These are phyloP conservation scores for Fomitopsis palustris DNA, from an alignment of 1,284 basidiomycete species.

Conservation along the genomic window DNA sequence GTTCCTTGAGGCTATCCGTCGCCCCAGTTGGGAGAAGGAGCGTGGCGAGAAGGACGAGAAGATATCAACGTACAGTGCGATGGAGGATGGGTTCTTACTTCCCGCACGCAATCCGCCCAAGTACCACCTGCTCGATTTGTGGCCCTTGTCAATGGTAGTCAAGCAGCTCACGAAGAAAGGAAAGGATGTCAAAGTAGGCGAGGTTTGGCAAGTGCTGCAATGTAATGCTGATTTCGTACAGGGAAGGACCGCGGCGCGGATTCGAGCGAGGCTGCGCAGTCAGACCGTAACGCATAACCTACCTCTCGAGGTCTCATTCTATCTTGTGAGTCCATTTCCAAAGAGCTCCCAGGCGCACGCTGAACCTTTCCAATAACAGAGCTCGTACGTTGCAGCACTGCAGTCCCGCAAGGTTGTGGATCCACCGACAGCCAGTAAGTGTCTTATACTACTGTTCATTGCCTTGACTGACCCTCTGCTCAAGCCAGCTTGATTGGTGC, in stretches of 20 bases:
- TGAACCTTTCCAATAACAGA: constrained; percentile 34
- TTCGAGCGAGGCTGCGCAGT: constrained; percentile 46
- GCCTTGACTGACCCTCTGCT: background rate
- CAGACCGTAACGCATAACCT: constrained; percentile 59
- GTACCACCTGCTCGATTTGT: constrained; percentile 62
- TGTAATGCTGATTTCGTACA: background rate
- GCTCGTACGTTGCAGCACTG: constrained; percentile 61
- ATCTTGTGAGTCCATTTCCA: constrained; percentile 46
- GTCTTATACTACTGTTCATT: background rate
- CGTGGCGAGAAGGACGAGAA: constrained; percentile 9
- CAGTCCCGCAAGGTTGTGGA: constrained; percentile 60
- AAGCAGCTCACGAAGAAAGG: constrained; percentile 43
- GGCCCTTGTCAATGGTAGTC: constrained; percentile 66
- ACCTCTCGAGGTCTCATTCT: constrained; percentile 71
- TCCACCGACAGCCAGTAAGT: constrained; percentile 62
- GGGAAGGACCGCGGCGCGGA: constrained; percentile 51
- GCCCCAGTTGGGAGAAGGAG: background rate
- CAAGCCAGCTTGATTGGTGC: constrained; percentile 50
- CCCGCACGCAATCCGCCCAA: constrained; percentile 62
- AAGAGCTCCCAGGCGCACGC: background rate
- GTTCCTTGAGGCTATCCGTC: background rate
- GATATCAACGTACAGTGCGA: constrained; percentile 14
- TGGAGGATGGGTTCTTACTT: constrained; percentile 42
- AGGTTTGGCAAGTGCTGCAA: too few relatives aligned
- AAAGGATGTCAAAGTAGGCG: constrained; percentile 40